Conservation (phyloP, 768 basidiomycete species). For the Kwoniella heveanensis region DNA sequence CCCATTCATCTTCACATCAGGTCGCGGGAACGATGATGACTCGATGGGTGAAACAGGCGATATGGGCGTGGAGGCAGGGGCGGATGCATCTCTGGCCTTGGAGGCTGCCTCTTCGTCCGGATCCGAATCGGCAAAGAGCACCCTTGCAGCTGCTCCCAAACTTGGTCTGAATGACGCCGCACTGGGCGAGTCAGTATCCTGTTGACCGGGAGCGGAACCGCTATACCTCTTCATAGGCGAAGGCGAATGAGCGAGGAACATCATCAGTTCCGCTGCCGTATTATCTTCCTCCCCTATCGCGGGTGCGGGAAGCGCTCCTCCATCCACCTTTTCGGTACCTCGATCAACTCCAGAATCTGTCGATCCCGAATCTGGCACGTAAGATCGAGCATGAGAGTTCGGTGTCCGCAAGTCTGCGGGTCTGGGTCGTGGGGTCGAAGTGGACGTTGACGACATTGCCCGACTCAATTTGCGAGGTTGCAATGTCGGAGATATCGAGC, state of each 20-base stretch:
- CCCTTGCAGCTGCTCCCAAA: constrained; percentile 38
- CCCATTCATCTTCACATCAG: constrained; percentile 5
- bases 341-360: constrained; percentile 1
- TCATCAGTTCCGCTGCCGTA: constrained; percentile 54
- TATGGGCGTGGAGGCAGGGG: background rate
- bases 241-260: constrained; percentile 54
- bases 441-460: constrained; percentile 1
- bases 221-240: constrained; percentile 30
- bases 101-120: background rate
- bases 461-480: constrained; percentile 8
- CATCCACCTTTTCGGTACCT: background rate
- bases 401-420: constrained; percentile 19
- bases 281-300: constrained; percentile 44
- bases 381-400: constrained; percentile 15
- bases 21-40: background rate
- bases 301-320: no score
- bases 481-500: constrained; percentile 18
- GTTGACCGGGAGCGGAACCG: background rate
- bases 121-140: constrained; percentile 43
- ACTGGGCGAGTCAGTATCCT: background rate
- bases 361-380: constrained; percentile 14
- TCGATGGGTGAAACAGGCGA: background rate
- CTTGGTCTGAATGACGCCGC: constrained; percentile 7
- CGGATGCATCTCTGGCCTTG: background rate
- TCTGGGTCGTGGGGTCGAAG: constrained; percentile 2